Evolutionary conservation across 75 land plant species (phyloP).

Genomic region (Picea glauca): DNA sequence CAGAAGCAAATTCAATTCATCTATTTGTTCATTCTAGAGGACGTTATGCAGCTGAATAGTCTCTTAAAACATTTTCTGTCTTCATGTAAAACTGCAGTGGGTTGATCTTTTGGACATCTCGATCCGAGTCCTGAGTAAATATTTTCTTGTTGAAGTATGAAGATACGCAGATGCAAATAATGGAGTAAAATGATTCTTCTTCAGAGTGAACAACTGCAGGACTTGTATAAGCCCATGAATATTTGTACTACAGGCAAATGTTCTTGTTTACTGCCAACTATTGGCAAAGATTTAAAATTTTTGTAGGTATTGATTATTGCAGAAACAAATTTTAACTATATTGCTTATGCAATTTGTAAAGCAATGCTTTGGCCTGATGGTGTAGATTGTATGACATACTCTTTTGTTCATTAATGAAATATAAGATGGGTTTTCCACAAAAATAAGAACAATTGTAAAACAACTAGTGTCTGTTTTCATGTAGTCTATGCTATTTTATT

Average conservation of each 20-base stretch:
- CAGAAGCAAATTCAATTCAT: background rate
- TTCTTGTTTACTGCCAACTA: background rate
- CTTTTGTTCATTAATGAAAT: too few relatives aligned
- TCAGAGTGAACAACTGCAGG: too few relatives aligned
- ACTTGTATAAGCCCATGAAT: background rate
- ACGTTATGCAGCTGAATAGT: background rate
- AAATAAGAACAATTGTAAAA: too few relatives aligned
- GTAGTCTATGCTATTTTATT: too few relatives aligned
- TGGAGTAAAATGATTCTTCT: background rate
- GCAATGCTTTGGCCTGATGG: background rate
- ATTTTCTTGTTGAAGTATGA: background rate
- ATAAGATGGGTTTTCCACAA: too few relatives aligned
- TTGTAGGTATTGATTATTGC: background rate
- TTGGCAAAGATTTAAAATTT: conserved; percentile 1
- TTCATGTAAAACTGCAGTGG: conserved; percentile 51
- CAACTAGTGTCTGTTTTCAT: too few relatives aligned
- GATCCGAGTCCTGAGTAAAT: conserved; percentile 24
- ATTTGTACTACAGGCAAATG: background rate
- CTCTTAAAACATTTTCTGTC: background rate
- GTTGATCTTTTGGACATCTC: conserved; percentile 78
- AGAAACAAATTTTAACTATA: background rate
- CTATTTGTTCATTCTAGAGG: background rate
- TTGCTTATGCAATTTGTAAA: conserved; percentile 1
- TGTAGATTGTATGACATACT: too few relatives aligned
- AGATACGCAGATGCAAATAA: background rate